Conservation (phyloP, 805 yeast species). For the Saccharomycopsis amapae region DNA sequence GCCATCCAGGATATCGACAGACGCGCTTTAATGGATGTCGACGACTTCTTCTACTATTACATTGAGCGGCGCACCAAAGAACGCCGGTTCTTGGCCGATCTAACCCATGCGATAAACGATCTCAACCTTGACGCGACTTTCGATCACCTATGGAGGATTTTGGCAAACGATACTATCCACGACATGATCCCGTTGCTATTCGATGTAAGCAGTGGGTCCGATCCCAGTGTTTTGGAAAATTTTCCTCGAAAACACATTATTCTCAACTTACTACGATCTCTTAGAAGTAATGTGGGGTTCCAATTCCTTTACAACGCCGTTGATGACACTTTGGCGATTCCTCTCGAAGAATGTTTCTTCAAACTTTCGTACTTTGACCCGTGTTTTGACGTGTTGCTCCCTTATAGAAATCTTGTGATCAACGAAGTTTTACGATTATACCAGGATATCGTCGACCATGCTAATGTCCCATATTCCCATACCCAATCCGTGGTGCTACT, state of each 20-base stretch:
- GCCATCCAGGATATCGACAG: background rate
- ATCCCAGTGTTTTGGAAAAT: too few species aligned
- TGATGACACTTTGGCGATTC: background rate
- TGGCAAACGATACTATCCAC: too few species aligned
- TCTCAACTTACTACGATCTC: background rate
- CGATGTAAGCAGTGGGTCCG: too few species aligned
- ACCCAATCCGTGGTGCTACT: background rate
- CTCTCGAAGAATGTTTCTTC: conserved; percentile 6
- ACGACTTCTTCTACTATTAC: background rate
- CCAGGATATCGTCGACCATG: background rate
- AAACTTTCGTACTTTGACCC: conserved; percentile 3
- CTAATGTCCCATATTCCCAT: background rate
- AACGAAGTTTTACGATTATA: background rate
- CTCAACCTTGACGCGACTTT: background rate
- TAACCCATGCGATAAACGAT: background rate
- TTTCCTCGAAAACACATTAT: background rate
- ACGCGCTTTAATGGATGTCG: background rate
- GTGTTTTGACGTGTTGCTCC: conserved; percentile 1
- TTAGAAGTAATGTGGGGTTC: background rate
- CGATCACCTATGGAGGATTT: too few species aligned
- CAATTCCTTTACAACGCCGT: background rate
- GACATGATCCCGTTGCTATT: too few species aligned
- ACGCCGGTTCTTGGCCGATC: background rate
- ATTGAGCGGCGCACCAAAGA: background rate
- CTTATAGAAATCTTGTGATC: background rate